Base-by-base conservation (phyloP, 805 yeast genomes). In the Wickerhamomyces subpelliculosus region DNA sequence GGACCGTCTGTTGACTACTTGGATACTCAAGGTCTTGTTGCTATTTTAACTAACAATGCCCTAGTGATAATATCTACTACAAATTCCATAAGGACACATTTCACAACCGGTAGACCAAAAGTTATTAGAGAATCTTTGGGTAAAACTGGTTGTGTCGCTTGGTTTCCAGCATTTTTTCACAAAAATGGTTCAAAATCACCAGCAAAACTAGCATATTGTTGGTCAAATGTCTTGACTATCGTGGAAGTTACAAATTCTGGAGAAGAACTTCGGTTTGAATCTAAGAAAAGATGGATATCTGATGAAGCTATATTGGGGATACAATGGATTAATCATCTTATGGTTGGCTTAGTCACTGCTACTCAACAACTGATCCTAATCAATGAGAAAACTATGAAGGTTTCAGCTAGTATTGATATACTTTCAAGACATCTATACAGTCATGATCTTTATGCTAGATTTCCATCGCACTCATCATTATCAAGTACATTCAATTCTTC, bases 191-290 rank as follows among this genome's bases (percentile, higher is more conserved):
- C 26, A 17, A 39, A 30, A 52, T 48, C 47, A 51, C 48, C 59
- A 0, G 73, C 86, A 0, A 60, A 68, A 41, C 55, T 85, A 30
- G 89, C 84, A 0, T 84, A 79, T 45, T 67, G 84, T 27, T 83
- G 87, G 83, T 65, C 75, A n/a, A 76, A 78, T 41, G 64, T 67
- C 8, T 48, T 84, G 37, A 75, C 78, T 0, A 50, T 85, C 2
- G 46, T 80, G 8, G 81, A 79, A 38, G 56, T 80, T 3, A 57
- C 46, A 16, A 43, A 46, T 16, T 55, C 64, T 37, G 64, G 64
- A 11, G 53, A 58, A 0, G 42, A 48, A 8, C 41, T 70, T 19
- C 58, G 51, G 30, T 68, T 69, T 38, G 62, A 61, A 8, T 61
- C 68, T 52, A 64, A 39, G 23, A 66, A 65, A 39, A 54, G 72